These are phyloP conservation scores for Hippophae gyantsensis DNA, from an alignment of 306 rosid genomes.

Conservation along the genomic window DNA sequence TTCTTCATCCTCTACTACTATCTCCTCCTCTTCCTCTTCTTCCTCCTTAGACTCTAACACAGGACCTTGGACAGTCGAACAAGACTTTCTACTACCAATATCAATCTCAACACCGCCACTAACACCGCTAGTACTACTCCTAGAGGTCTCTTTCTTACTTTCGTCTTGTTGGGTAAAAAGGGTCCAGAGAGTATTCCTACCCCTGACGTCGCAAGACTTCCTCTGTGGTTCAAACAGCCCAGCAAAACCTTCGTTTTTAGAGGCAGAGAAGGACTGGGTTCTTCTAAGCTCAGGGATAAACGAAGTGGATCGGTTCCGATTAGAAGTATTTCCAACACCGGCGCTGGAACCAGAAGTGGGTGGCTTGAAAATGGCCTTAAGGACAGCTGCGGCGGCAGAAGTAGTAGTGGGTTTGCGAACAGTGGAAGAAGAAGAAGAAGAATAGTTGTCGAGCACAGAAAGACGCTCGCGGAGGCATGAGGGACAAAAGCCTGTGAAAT, in stretches of 20 bases:
- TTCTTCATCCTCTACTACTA: constrained; percentile 14
- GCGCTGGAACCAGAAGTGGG: constrained; percentile 25
- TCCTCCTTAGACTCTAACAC: constrained; percentile 41
- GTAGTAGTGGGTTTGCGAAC: constrained; percentile 64
- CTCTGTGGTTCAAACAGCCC: constrained; percentile 87
- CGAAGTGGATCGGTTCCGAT: constrained; percentile 31
- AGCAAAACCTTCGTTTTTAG: constrained; percentile 79
- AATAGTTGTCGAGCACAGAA: constrained; percentile 76
- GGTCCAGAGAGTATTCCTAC: constrained; percentile 55
- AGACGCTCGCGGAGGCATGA: constrained; percentile 99
- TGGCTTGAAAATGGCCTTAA: constrained; percentile 77
- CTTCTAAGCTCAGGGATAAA: constrained; percentile 89
- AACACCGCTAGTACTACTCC: constrained; percentile 1
- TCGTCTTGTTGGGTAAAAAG: constrained; percentile 72
- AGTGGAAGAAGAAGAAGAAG: constrained; percentile 34
- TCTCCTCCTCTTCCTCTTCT: constrained; percentile 24
- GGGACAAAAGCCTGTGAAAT: constrained; percentile 95
- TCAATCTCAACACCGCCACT: constrained; percentile 23
- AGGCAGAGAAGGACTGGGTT: constrained; percentile 87
- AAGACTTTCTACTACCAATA: constrained; percentile 34
- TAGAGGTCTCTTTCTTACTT: constrained; percentile 36
- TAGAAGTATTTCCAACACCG: constrained; percentile 16
- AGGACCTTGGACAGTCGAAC: constrained; percentile 40
- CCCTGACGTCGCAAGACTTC: constrained; percentile 90
- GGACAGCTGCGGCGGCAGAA: constrained; percentile 84